Evolutionary conservation across 192 early-diverging fungal species (phyloP), one percentile per base, ranked within the genome.

Genomic region (Kickxella alabastrina): DNA sequence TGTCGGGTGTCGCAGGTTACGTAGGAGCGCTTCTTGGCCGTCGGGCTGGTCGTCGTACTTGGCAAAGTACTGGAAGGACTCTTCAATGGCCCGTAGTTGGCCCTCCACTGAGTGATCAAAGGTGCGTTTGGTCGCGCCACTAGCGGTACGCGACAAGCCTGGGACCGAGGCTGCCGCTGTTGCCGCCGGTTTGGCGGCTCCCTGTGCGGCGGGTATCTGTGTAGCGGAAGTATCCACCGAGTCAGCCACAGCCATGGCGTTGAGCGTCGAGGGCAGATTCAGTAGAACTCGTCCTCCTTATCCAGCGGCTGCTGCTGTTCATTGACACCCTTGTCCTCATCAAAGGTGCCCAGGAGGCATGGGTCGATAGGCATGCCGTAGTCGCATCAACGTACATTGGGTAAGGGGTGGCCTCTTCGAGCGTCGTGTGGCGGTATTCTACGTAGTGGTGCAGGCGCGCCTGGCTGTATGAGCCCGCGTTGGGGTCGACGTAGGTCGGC

Each of bases 331-430:
- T 25, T 41, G 25, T 61, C 57, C 18, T 74, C 65, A 43, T 79
- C 77, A 51, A 79, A 79, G 13, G 56, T 49, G 21, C 72, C 72
- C 14, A 79, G 37, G 8, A 79, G 53, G 21, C 71, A 68, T 6
- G 62, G 67, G 40, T 79, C 77, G 12, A 79, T 65, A 0, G 77
- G 71, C 70, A 79, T 75, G 22, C 77, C 77, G 29, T 67, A 66
- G 64, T 79, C 77, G 67, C 62, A 28, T 79, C 77, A 3, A 73
- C 72, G 37, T 75, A 62, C 40, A 75, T 47, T 13, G 71, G 71
- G 28, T 69, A 79, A n/a, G 72, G 60, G 19, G 65, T 74, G 5
- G 67, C 71, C 23, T 79, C 66, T 15, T 74, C 71, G 5, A 79
- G 68, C 17, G 66, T 79, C 12, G 72, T 71, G 52, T 68, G 65